A percentile compares a stretch with the other conserved stretches of the same genome.
Conservation (phyloP, 352 stramenopile species). For the Phytopythium sindhum region DNA sequence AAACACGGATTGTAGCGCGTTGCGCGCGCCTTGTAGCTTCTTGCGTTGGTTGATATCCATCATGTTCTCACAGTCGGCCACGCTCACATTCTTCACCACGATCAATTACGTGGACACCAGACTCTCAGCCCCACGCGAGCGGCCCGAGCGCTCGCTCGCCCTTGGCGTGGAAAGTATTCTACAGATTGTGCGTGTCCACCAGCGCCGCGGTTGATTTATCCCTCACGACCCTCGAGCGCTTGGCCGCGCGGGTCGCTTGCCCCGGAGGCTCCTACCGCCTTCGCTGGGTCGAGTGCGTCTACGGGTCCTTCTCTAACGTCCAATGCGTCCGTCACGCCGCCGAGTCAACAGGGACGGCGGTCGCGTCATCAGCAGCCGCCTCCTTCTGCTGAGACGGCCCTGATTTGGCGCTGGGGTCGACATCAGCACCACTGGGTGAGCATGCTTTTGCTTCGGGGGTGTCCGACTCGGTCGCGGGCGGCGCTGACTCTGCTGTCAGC, state of each 20-base stretch:
- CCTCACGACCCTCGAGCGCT: neutral
- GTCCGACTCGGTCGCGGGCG: neutral
- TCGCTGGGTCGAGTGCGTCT: neutral
- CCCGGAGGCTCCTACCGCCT: neutral
- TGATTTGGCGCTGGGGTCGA: neutral
- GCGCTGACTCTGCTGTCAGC: neutral
- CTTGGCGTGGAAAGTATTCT: neutral
- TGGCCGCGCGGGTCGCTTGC: neutral
- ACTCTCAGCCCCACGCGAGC: neutral
- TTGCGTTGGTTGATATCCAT: neutral
- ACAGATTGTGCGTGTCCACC: neutral
- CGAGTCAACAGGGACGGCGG: neutral
- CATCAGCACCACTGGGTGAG: neutral
- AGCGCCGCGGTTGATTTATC: constrained; percentile 1
- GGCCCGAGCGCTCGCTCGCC: neutral
- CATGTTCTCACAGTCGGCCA: no score
- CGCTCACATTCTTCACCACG: no score
- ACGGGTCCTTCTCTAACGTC: neutral
- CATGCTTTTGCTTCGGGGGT: neutral
- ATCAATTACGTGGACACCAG: neutral
- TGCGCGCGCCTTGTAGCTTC: neutral
- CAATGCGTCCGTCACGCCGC: neutral
- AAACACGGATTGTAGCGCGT: neutral
- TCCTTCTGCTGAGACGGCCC: neutral
- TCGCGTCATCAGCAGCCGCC: neutral